Percentiles rank a stretch among this genome's conserved stretches.
phyloP scores from a whole-genome alignment of 441 rosid genomes.

The Capsella rubella region DNA sequence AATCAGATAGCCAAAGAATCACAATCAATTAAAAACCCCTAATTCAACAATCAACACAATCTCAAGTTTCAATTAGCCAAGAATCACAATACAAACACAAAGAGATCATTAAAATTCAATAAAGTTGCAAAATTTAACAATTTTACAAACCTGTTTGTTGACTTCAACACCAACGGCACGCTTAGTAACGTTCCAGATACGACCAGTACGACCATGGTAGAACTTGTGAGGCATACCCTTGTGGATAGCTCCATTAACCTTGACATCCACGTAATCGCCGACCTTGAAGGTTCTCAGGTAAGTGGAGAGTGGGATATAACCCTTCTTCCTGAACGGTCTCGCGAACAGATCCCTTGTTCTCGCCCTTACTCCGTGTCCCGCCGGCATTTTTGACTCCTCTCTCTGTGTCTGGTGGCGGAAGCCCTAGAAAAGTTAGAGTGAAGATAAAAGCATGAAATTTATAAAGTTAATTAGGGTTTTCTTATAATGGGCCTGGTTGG shows the following conservation, averaged over 20 bases:
- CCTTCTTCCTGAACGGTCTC: slow-evolving; percentile 87
- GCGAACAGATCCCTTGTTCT: slow-evolving; percentile 85
- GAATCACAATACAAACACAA: not conserved
- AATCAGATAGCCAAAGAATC: not conserved
- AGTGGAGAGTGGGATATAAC: slow-evolving; percentile 79
- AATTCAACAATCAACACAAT: not conserved
- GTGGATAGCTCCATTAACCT: slow-evolving; percentile 94
- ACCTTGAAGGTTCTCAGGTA: slow-evolving; percentile 80
- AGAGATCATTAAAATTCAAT: not conserved
- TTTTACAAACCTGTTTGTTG: slow-evolving; percentile 74
- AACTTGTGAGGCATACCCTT: slow-evolving; percentile 98
- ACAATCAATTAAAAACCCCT: not conserved
- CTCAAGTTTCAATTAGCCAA: not conserved
- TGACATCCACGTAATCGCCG: slow-evolving; percentile 83
- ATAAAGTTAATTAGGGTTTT: slow-evolving; percentile 31
- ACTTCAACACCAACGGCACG: slow-evolving; percentile 90
- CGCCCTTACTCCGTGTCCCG: slow-evolving; percentile 84
- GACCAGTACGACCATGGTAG: slow-evolving; percentile 95
- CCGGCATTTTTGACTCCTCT: slow-evolving; percentile 61
- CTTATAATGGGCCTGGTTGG: slow-evolving; percentile 27
- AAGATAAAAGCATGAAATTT: not conserved
- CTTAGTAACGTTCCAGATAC: slow-evolving; percentile 89
- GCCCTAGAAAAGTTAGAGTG: not conserved
- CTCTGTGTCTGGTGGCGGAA: slow-evolving; percentile 15
- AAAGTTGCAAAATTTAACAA: not conserved